Percentiles rank a stretch among this genome's conserved stretches.
These are phyloP conservation scores for Cyphellophora attinorum DNA, from an alignment of 2,329 filamentous ascomycete genomes.

Conservation along the genomic window DNA sequence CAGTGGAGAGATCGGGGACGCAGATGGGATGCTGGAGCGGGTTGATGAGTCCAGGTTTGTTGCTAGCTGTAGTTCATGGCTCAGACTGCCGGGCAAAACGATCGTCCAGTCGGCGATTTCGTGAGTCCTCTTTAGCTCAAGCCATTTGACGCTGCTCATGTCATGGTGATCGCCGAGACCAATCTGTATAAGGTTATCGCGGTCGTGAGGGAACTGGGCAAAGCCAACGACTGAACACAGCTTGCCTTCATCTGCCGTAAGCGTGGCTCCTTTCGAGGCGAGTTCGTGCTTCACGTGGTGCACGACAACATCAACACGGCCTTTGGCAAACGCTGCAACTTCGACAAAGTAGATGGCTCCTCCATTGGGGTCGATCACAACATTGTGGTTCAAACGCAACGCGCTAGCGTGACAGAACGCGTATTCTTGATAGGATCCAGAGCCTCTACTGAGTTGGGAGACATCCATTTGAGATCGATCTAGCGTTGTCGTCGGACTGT, in stretches of 20 bases:
- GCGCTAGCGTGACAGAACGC: not conserved
- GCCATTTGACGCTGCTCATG: not conserved
- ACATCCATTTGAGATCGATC: not conserved
- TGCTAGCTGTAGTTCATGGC: not conserved
- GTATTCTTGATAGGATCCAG: not conserved
- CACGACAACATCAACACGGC: not conserved
- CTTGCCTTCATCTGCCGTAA: not conserved
- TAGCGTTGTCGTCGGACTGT: too few relatives aligned
- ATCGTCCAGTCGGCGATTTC: not conserved
- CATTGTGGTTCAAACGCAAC: not conserved
- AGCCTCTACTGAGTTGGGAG: not conserved
- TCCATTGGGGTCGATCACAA: not conserved
- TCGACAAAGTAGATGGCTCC: not conserved
- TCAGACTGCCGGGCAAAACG: not conserved
- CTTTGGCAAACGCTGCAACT: not conserved
- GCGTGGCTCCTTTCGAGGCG: not conserved
- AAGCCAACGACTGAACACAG: not conserved
- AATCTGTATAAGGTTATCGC: not conserved
- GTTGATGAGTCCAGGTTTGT: not conserved
- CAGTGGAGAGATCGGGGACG: not conserved
- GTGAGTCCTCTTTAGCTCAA: not conserved
- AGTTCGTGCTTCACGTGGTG: not conserved
- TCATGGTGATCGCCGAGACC: not conserved
- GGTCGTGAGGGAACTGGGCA: not conserved
- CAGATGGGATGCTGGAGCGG: not conserved